Percentiles rank a stretch among this genome's conserved stretches.
phyloP scores from a whole-genome alignment of 2,329 filamentous ascomycete genomes.

The Botrytis fragariae region DNA sequence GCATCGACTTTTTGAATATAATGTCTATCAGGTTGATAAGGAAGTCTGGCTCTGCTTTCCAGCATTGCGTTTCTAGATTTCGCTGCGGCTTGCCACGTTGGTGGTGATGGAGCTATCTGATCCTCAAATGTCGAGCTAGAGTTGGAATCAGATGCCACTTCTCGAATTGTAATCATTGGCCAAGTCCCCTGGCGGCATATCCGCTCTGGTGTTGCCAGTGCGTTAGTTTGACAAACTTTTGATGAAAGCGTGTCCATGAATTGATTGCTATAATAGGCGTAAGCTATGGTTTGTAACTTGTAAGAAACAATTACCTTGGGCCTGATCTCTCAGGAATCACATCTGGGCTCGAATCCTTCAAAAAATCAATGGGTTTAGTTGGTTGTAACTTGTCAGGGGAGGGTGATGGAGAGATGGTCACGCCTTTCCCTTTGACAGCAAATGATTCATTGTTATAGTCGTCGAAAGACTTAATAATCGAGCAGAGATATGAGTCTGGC shows the following conservation, averaged over 20 bases:
- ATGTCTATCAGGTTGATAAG: neutral
- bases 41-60: constrained; percentile 3
- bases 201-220: neutral
- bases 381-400: constrained; percentile 20
- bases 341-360: constrained; percentile 19
- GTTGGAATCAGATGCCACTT: neutral
- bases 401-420: constrained; percentile 11
- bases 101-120: constrained; percentile 1
- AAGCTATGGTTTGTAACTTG: neutral
- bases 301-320: neutral
- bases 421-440: neutral
- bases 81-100: constrained; percentile 2
- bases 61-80: neutral
- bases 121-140: neutral
- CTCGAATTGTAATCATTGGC: constrained; percentile 4
- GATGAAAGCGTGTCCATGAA: neutral
- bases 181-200: neutral
- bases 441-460: neutral
- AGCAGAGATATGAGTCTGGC: constrained; percentile 17
- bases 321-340: neutral
- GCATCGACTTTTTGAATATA: neutral
- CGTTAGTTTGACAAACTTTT: neutral
- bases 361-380: constrained; percentile 23
- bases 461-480: constrained; percentile 16
- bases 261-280: neutral